Evolutionary conservation across 257 asterid species (phyloP), one percentile per base, ranked within the genome.

Genomic region (Osmanthus fragrans): DNA sequence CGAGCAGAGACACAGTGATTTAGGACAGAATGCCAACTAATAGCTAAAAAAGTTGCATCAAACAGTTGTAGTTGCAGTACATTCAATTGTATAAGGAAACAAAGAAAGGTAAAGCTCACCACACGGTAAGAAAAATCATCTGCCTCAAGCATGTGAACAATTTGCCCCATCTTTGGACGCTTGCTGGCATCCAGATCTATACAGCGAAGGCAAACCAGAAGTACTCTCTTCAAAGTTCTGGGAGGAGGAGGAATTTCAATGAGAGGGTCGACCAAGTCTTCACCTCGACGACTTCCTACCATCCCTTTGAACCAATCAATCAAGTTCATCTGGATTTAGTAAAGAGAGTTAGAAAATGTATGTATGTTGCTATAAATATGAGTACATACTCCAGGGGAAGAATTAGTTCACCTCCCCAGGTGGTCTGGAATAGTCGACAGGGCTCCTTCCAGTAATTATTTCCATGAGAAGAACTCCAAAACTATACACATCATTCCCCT

Each of bases 121-220:
- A 86, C 19, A 54, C 97, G 98, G 77, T 82, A 92, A 70, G 97
- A 92, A 71, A 89, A 88, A 72, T 91, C 98, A 78, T 93, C 98
- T 6, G 98, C 92, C 88, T 96, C 99, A 7, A 96, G 99, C 99
- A 96, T 96, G 84, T 96, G 97, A 29, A 92, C 92, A 49, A 96
- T 92, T 80, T 96, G 99, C 12, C 99, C 98, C 98, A 96, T 96
- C 90, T 88, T 96, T 33, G 99, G 99, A 60, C 99, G 91, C 88
- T 96, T 93, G 84, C 82, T 88, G 51, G 96, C 93, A 71, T 96
- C 94, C 86, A 90, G 69, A 84, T 96, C 98, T 70, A 93, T 90
- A 76, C 97, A 96, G 63, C 99, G 94, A 27, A 96, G 97, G 85
- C 98, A 93, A 75, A 96, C 81, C 71, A 96, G 78, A 70, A 96